Conservation (phyloP, 2,329 filamentous ascomycete species). For the Aaosphaeria arxii region DNA sequence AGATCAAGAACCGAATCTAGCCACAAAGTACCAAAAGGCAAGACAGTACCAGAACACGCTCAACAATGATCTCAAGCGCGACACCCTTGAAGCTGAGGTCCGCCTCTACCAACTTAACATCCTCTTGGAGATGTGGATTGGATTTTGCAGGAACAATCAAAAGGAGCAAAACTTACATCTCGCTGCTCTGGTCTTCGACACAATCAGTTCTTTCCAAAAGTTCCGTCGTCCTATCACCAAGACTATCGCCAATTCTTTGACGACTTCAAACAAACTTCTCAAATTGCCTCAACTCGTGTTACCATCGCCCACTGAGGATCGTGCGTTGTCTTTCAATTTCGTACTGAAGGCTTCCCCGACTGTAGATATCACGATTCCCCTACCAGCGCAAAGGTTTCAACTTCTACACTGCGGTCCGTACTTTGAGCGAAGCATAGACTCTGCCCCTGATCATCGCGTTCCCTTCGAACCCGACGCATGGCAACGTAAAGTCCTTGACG, state of each 20-base stretch:
- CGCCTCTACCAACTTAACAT: conserved; percentile 50
- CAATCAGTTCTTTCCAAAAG: conserved; percentile 24
- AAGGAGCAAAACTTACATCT: conserved; percentile 29
- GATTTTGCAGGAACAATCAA: conserved; percentile 23
- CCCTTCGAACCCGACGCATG: conserved; percentile 72
- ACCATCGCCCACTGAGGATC: conserved; percentile 28
- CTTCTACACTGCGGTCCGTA: conserved; percentile 68
- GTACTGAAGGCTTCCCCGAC: conserved; percentile 16
- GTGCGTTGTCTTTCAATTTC: conserved; percentile 45
- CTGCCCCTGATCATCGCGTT: conserved; percentile 64
- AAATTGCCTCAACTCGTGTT: conserved; percentile 37
- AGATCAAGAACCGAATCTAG: conserved; percentile 43
- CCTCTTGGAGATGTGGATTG: conserved; percentile 49
- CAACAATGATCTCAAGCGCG: conserved; percentile 36
- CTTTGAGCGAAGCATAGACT: conserved; percentile 71
- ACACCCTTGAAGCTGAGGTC: conserved; percentile 44
- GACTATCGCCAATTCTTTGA: conserved; percentile 27
- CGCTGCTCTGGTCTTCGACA: conserved; percentile 32
- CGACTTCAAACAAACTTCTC: conserved; percentile 38
- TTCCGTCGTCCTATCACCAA: conserved; percentile 23
- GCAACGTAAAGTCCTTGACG: conserved; percentile 72
- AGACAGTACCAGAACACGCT: conserved; percentile 48
- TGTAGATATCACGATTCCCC: conserved; percentile 33
- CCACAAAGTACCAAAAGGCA: conserved; percentile 49
- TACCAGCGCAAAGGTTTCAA: conserved; percentile 59